phyloP scores from a whole-genome alignment of 2,329 filamentous ascomycete species.

The Sporothrix phasma region DNA sequence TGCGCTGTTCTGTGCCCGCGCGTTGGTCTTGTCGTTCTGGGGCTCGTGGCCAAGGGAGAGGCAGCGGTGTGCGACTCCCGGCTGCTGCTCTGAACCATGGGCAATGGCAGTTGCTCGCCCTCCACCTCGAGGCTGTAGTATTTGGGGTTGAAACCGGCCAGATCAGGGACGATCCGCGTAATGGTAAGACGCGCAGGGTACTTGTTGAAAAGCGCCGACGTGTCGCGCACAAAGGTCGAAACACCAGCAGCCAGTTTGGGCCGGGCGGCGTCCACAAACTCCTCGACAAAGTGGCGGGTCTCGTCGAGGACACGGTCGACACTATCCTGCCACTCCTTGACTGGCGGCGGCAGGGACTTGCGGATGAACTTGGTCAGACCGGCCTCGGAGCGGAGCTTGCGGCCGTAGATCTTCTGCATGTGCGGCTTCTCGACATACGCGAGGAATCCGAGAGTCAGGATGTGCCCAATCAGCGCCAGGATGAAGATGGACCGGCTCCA shows the following conservation, averaged over 20 bases:
- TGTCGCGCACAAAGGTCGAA: conserved; percentile 78
- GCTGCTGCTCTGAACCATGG: conserved; percentile 27
- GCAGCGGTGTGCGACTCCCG: neutral
- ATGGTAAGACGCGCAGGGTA: conserved; percentile 81
- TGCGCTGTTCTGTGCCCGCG: conserved; percentile 43
- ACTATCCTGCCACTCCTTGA: conserved; percentile 75
- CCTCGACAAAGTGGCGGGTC: conserved; percentile 80
- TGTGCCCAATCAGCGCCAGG: conserved; percentile 75
- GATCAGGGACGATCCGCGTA: conserved; percentile 65
- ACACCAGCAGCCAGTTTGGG: conserved; percentile 82
- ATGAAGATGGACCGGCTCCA: conserved; percentile 81
- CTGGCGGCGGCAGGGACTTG: conserved; percentile 70
- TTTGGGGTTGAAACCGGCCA: conserved; percentile 69
- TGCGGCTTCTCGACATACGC: conserved; percentile 91
- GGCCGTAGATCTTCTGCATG: conserved; percentile 95
- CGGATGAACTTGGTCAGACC: conserved; percentile 88
- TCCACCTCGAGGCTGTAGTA: conserved; percentile 70
- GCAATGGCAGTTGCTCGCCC: conserved; percentile 37
- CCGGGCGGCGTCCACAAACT: conserved; percentile 74
- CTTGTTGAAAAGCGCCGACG: conserved; percentile 76
- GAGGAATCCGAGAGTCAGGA: conserved; percentile 77
- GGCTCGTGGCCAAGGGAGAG: no score
- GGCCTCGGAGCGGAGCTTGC: conserved; percentile 72
- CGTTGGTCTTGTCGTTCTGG: conserved; percentile 62
- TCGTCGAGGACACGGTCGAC: conserved; percentile 82